Conservation (phyloP, 108 stramenopile species). For the Cyclotella baltica region DNA sequence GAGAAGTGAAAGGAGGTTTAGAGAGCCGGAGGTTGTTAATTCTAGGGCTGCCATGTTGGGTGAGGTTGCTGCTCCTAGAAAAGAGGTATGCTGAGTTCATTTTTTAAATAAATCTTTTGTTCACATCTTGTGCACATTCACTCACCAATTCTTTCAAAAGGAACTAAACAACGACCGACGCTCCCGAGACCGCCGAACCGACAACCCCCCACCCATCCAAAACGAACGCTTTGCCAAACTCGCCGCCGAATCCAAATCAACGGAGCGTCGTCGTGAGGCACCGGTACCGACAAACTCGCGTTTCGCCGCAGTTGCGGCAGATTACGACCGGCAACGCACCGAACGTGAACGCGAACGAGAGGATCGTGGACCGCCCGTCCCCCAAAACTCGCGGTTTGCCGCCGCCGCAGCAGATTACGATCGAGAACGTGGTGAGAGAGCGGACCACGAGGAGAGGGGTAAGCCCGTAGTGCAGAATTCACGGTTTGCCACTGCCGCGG, state of each 20-base stretch:
- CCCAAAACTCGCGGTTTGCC: slow-evolving; percentile 54
- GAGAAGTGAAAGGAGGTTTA: slow-evolving; percentile 28
- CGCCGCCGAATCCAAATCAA: slow-evolving; percentile 73
- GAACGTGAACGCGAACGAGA: slow-evolving; percentile 39
- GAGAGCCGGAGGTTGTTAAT: slow-evolving; percentile 73
- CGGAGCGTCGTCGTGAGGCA: slow-evolving; percentile 26
- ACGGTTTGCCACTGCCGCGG: slow-evolving; percentile 40
- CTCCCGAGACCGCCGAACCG: slow-evolving; percentile 20
- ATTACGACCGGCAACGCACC: slow-evolving; percentile 51
- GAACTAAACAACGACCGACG: slow-evolving; percentile 25
- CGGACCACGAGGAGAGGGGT: not conserved
- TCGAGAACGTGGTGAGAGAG: slow-evolving; percentile 25
- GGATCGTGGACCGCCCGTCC: not conserved
- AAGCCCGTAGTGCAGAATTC: slow-evolving; percentile 1
- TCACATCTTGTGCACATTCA: slow-evolving; percentile 20
- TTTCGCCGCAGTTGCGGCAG: slow-evolving; percentile 63
- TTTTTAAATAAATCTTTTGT: slow-evolving; percentile 17
- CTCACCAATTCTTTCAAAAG: slow-evolving; percentile 63
- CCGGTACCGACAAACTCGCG: slow-evolving; percentile 62
- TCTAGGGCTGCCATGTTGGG: slow-evolving; percentile 75
- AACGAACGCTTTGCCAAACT: slow-evolving; percentile 75
- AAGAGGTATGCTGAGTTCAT: slow-evolving; percentile 46
- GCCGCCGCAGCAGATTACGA: slow-evolving; percentile 43
- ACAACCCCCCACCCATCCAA: slow-evolving; percentile 64
- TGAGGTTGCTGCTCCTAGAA: slow-evolving; percentile 52